Evolutionary conservation across 1,139 yeast genomes (phyloP).

Genomic region (Candida freyschussii): DNA sequence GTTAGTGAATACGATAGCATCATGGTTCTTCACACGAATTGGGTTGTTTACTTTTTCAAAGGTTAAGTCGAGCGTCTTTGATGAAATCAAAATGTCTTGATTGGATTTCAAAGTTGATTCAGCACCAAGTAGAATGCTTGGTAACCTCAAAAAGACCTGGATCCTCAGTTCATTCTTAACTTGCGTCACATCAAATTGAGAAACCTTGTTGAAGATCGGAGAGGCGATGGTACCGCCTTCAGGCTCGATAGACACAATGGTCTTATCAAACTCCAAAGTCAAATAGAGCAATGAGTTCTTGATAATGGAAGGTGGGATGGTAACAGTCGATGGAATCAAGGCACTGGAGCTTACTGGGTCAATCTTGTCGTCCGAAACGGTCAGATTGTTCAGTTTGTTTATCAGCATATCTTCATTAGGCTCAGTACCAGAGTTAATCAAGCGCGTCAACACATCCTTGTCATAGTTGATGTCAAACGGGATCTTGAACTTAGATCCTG

Average conservation of each 20-base stretch:
- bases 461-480: constrained; percentile 46
- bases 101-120: constrained; percentile 18
- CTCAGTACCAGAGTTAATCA: constrained; percentile 17
- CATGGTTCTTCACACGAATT: constrained; percentile 42
- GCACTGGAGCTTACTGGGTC: constrained; percentile 28
- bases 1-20: constrained; percentile 35
- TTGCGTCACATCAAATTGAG: constrained; percentile 87
- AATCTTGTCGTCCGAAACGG: constrained; percentile 25
- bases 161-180: constrained; percentile 50
- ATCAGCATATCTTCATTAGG: constrained; percentile 14
- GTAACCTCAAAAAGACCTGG: constrained; percentile 73
- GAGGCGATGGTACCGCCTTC: constrained; percentile 60
- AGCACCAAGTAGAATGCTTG: constrained; percentile 51
- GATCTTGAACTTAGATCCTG: constrained; percentile 53
- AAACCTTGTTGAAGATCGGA: constrained; percentile 80
- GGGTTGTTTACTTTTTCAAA: constrained; percentile 35
- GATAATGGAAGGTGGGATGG: constrained; percentile 45
- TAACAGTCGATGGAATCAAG: constrained; percentile 61
- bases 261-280: constrained; percentile 74
- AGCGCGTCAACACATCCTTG: constrained; percentile 17
- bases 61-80: constrained; percentile 32
- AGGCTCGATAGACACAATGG: constrained; percentile 80
- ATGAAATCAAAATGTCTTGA: constrained; percentile 32
- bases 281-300: constrained; percentile 60
- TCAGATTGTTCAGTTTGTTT: constrained; percentile 12